These are phyloP conservation scores for Pezicula rhizophila DNA, from an alignment of 2,329 filamentous ascomycete species.

Conservation along the genomic window DNA sequence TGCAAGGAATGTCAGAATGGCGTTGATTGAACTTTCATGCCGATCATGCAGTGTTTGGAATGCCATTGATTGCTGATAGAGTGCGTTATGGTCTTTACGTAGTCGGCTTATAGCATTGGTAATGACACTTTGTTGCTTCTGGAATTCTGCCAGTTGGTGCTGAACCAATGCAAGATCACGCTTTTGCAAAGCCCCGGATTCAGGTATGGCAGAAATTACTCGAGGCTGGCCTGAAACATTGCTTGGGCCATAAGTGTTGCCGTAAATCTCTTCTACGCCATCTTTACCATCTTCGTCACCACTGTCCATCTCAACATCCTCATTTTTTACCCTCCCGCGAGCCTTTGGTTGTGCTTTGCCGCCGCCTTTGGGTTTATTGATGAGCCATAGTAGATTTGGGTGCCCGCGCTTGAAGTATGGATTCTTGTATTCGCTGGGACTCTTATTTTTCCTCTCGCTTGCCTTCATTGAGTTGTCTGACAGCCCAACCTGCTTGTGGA, in stretches of 20 bases:
- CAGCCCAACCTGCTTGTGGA: conserved; percentile 70
- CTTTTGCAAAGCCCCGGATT: conserved; percentile 45
- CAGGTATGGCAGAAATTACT: conserved; percentile 26
- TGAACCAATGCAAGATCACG: conserved; percentile 75
- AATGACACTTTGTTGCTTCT: conserved; percentile 82
- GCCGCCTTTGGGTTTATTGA: conserved; percentile 87
- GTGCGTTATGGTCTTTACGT: conserved; percentile 77
- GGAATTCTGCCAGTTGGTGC: conserved; percentile 73
- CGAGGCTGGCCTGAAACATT: conserved; percentile 38
- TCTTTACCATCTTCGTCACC: conserved; percentile 53
- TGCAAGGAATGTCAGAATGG: conserved; percentile 93
- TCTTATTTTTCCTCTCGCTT: conserved; percentile 95
- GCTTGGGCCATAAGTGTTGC: conserved; percentile 29
- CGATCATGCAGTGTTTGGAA: conserved; percentile 90
- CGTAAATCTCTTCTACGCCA: conserved; percentile 26
- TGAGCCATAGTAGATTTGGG: conserved; percentile 89
- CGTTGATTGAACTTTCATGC: conserved; percentile 98
- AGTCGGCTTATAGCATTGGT: conserved; percentile 74
- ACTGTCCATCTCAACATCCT: conserved; percentile 64
- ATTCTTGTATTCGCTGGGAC: conserved; percentile 96
- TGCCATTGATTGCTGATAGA: conserved; percentile 80
- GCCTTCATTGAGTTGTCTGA: conserved; percentile 98
- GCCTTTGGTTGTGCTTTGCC: conserved; percentile 47
- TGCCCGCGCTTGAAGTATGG: conserved; percentile 92
- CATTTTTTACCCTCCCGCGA: conserved; percentile 46